Evolutionary conservation across 2,329 filamentous ascomycete genomes (phyloP).

Genomic region (Hymenoscyphus salicellus): DNA sequence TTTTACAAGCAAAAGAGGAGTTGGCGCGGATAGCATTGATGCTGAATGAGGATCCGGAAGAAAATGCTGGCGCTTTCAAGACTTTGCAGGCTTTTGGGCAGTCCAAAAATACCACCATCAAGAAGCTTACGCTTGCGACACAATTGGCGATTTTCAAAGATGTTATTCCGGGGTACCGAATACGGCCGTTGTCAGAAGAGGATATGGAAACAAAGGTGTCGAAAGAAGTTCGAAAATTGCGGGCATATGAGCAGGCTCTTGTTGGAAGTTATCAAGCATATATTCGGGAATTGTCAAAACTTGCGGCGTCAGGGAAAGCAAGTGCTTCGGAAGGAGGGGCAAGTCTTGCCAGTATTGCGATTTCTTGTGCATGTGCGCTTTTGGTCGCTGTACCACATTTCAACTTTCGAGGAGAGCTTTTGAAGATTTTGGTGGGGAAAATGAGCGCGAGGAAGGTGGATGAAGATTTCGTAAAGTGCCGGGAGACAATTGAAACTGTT

Average conservation of each 20-base stretch:
- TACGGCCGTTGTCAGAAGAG: slow-evolving; percentile 76
- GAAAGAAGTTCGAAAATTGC: slow-evolving; percentile 81
- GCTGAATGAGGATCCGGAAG: slow-evolving; percentile 90
- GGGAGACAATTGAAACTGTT: slow-evolving; percentile 73
- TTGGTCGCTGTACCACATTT: slow-evolving; percentile 86
- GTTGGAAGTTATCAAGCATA: slow-evolving; percentile 83
- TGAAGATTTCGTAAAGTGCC: slow-evolving; percentile 72
- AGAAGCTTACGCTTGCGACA: slow-evolving; percentile 81
- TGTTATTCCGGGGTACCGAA: slow-evolving; percentile 92
- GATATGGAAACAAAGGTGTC: slow-evolving; percentile 76
- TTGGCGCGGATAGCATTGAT: slow-evolving; percentile 75
- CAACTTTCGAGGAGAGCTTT: slow-evolving; percentile 86
- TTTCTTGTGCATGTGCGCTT: slow-evolving; percentile 80
- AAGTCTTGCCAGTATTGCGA: slow-evolving; percentile 68
- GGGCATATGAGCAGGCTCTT: slow-evolving; percentile 83
- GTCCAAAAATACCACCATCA: slow-evolving; percentile 67
- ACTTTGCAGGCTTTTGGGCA: slow-evolving; percentile 70
- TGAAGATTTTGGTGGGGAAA: slow-evolving; percentile 83
- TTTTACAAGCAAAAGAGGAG: slow-evolving; percentile 86
- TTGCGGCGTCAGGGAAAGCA: slow-evolving; percentile 57
- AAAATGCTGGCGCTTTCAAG: slow-evolving; percentile 78
- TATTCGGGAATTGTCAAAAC: slow-evolving; percentile 68
- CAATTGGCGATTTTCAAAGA: slow-evolving; percentile 93
- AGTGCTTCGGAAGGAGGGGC: slow-evolving; percentile 41
- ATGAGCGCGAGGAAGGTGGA: slow-evolving; percentile 71